Evolutionary conservation across 2,329 filamentous ascomycete genomes (phyloP), one percentile per base, ranked within the genome.

Genomic region (Neofusicoccum parvum): DNA sequence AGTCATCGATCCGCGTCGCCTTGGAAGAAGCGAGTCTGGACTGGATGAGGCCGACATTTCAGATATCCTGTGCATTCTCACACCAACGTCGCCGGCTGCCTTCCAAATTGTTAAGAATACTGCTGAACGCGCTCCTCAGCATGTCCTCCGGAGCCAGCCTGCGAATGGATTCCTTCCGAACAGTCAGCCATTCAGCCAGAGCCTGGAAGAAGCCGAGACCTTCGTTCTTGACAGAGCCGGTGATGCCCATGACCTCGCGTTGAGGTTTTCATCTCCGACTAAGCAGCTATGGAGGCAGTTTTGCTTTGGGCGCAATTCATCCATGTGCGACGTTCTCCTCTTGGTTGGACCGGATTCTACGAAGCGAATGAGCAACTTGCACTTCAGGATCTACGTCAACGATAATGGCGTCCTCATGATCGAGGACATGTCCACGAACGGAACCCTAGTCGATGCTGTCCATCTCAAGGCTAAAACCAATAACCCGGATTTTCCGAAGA

Each of bases 351-450:
- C 41, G 11, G 90, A 94, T 69, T 85, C 86, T 0, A 81, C 86
- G 62, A 90, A 87, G 75, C 86, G 91, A 49, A 86, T 99, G 67
- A 98, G 94, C 81, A 97, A 98, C 74, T 85, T 91, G n/a, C 95
- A 99, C 76, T 99, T 98, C 76, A 90, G 92, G 62, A 96, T 99
- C 68, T 97, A 90, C 74, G 84, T 97, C 71, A 99, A 96, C 72
- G 83, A 88, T n/a, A 87, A 92, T 68, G 92, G 91, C 34, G 89
- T 91, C 65, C 85, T 97, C 69, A 97, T 99, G 92, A 82, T 98
- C 12, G 90, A 97, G 76, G 95, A 99, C 74, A 86, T 89, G 74
- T 98, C 95, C 0, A 97, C 93, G n/a, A 99, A 98, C 73, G 95
- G 95, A 34, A 98, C 95, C 3, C 83, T 92, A 67, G 92, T 98